Evolutionary conservation across 1,284 basidiomycete species (phyloP), one percentile per base, ranked within the genome.

Genomic region (Cryptococcus hybrid): DNA sequence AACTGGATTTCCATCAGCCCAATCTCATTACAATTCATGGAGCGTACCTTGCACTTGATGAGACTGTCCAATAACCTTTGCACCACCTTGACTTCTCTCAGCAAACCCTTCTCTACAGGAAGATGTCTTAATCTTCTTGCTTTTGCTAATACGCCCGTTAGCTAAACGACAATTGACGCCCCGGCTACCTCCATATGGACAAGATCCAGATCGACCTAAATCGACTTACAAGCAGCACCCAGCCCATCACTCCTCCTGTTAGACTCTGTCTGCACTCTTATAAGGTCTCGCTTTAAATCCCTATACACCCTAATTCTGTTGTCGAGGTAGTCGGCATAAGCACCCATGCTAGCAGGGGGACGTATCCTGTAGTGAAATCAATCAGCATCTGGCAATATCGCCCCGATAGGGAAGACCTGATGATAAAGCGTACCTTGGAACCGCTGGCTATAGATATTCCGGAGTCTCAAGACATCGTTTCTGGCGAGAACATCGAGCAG

Each of bases 61-160:
- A 98, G 80, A 0, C 88, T 76, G 73, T 92, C 90, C 67, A 97
- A 87, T 82, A 93, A 88, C 64, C 83, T 84, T 77, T 99, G 95
- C 1, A 98, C 90, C 47, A 86, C 84, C 74, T 87, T 89, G 5
- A 93, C 96, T 78, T 99, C 96, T 58, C 93, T 83, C 58, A 99
- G 77, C 52, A 99, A 78, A 3, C 96, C 95, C 77, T 96, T 97
- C 73, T 99, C 95, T 13, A 99, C 95, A 0, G 90, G 89, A 84
- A 99, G 88, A 43, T 88, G 84, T 58, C 95, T 83, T 64, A 99
- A 78, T 69, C 96, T 90, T 64, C 90, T 81, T 2, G 78, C 73
- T 70, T 75, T 75, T 8, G 70, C 71, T 74, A 51, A 15, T 12
- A 12, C 30, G 30, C 30, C 30, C 30, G 30, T 30, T 30, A 30